phyloP scores from a whole-genome alignment of 2,329 filamentous ascomycete species.

The Harringtonia aguacate region DNA sequence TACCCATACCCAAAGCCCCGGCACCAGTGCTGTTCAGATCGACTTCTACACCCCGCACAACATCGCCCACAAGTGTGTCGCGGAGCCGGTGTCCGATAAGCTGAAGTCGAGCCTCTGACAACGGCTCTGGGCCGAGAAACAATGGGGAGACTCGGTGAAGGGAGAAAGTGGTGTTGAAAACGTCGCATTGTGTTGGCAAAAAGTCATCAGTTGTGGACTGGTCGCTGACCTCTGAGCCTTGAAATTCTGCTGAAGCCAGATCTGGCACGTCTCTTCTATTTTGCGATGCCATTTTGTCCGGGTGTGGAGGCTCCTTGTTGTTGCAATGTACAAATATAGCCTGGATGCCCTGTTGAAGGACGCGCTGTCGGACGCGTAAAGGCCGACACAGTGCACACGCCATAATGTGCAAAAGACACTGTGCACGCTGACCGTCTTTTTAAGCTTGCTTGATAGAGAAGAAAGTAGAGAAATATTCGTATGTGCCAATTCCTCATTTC shows the following conservation, averaged over 20 bases:
- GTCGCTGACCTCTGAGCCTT: background rate
- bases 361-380: too few species aligned
- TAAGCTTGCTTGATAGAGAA: too few species aligned
- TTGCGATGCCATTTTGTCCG: background rate
- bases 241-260: background rate
- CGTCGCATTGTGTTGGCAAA: constrained; percentile 14
- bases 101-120: constrained; percentile 28
- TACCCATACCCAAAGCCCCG: constrained; percentile 22
- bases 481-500: too few species aligned
- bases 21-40: constrained; percentile 22
- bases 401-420: too few species aligned
- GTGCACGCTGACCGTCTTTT: too few species aligned
- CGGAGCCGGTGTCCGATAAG: constrained; percentile 36
- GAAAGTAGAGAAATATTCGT: too few species aligned
- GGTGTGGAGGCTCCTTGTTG: too few species aligned
- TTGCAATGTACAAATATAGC: too few species aligned
- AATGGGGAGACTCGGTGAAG: constrained; percentile 45
- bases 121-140: constrained; percentile 29
- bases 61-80: constrained; percentile 45
- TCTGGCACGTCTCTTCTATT: background rate
- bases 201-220: constrained; percentile 7
- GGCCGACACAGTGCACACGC: too few species aligned
- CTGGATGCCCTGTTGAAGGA: too few species aligned
- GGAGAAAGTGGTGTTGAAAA: constrained; percentile 50
- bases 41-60: constrained; percentile 49